Percentiles rank a stretch among this genome's conserved stretches.
Evolutionary conservation across 129 eudicot species (phyloP).

Genomic region (Apium graveolens): DNA sequence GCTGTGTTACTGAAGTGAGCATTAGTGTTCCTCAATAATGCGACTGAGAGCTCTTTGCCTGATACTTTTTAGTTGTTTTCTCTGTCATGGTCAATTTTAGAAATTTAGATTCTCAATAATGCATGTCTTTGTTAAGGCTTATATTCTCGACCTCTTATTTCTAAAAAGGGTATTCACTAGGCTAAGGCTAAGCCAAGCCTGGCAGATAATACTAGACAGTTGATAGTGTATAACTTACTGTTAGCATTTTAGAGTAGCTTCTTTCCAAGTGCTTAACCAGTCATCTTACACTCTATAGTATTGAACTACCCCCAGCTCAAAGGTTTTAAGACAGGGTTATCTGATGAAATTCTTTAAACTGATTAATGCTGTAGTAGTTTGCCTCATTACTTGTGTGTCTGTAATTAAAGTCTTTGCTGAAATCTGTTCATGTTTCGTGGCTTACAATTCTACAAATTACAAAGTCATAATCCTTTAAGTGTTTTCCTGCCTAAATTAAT

Average conservation of each 20-base stretch:
- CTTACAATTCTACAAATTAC: neutral
- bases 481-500: neutral
- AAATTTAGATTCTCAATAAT: neutral
- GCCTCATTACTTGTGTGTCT: neutral
- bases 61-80: neutral
- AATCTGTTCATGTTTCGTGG: neutral
- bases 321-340: neutral
- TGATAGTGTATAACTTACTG: neutral
- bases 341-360: neutral
- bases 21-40: neutral
- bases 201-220: neutral
- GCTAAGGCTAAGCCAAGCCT: neutral
- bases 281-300: neutral
- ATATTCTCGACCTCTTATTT: neutral
- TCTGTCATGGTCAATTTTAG: neutral
- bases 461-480: neutral
- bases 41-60: neutral
- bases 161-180: neutral
- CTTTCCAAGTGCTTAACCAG: neutral
- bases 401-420: neutral
- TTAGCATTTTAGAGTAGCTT: neutral
- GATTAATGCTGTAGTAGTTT: neutral
- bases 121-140: neutral
- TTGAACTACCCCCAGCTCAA: neutral
- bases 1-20: neutral